These are phyloP conservation scores for Cicer judaicum DNA, from an alignment of 306 rosid genomes.

Conservation along the genomic window DNA sequence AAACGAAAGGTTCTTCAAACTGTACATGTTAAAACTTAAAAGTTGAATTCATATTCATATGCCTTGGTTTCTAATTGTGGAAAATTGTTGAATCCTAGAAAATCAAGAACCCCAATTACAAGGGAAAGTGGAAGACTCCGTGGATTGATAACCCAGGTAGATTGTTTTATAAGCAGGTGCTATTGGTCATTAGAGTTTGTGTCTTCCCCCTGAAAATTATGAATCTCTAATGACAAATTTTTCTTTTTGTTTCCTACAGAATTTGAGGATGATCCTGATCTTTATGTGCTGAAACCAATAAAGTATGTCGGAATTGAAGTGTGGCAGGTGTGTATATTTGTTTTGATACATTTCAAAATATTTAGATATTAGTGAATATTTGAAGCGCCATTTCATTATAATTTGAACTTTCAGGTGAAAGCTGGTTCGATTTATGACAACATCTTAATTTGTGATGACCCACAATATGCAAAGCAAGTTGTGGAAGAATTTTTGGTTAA, in stretches of 20 bases:
- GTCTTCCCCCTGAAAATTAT: constrained; percentile 7
- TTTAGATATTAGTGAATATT: constrained; percentile 35
- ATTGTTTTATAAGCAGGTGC: constrained; percentile 25
- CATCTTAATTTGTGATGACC: constrained; percentile 87
- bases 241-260: constrained; percentile 55
- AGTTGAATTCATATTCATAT: constrained; percentile 32
- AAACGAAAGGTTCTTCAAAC: constrained; percentile 73
- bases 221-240: not conserved
- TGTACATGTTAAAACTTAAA: constrained; percentile 37
- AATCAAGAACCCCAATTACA: constrained; percentile 95
- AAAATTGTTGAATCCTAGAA: constrained; percentile 59
- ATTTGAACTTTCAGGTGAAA: constrained; percentile 73
- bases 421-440: constrained; percentile 96
- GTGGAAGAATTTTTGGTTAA: constrained; percentile 73
- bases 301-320: constrained; percentile 96
- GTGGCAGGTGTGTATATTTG: constrained; percentile 78
- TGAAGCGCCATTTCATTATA: constrained; percentile 30
- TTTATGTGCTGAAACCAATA: constrained; percentile 84
- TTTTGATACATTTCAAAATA: not conserved
- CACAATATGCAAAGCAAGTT: constrained; percentile 81
- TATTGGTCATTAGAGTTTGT: constrained; percentile 8
- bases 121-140: constrained; percentile 92
- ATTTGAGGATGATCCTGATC: constrained; percentile 92
- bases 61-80: constrained; percentile 36
- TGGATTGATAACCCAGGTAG: constrained; percentile 97